These are phyloP conservation scores for Geotrichum candidum DNA, from an alignment of 1,139 yeast genomes.

Conservation along the genomic window DNA sequence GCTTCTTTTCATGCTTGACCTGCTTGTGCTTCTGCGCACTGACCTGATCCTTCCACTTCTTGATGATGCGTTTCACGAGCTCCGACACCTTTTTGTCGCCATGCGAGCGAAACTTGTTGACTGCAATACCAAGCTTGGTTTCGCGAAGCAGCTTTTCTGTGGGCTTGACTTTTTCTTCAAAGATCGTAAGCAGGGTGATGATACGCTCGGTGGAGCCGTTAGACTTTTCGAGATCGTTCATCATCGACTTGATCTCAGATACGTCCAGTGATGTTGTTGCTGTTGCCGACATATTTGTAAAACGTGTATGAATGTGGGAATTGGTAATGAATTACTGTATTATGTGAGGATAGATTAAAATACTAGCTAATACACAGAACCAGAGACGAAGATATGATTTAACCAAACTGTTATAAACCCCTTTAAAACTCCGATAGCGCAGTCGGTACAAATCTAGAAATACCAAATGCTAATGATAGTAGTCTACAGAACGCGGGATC, in stretches of 20 bases:
- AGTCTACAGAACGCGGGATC: background rate
- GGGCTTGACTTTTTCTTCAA: slow-evolving; percentile 72
- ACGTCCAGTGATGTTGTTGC: slow-evolving; percentile 39
- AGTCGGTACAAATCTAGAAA: background rate
- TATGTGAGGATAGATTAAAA: background rate
- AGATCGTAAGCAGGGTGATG: slow-evolving; percentile 56
- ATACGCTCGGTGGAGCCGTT: slow-evolving; percentile 55
- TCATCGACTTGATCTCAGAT: slow-evolving; percentile 65
- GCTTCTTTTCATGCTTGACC: slow-evolving; percentile 9
- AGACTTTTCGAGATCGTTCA: slow-evolving; percentile 68
- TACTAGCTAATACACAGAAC: background rate
- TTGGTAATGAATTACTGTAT: background rate
- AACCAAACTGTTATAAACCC: background rate
- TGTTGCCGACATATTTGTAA: background rate
- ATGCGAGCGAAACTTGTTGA: slow-evolving; percentile 76
- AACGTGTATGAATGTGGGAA: background rate
- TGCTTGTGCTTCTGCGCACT: slow-evolving; percentile 54
- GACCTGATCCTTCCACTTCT: slow-evolving; percentile 86
- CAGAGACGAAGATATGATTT: background rate
- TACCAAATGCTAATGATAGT: background rate
- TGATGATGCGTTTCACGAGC: slow-evolving; percentile 75
- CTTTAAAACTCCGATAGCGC: background rate
- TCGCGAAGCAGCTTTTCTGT: slow-evolving; percentile 80
- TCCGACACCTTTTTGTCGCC: slow-evolving; percentile 58
- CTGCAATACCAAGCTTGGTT: slow-evolving; percentile 97